Percentiles rank a stretch among this genome's conserved stretches.
Evolutionary conservation across 129 eudicot genomes (phyloP).

Genomic region (Saposhnikovia divaricata): DNA sequence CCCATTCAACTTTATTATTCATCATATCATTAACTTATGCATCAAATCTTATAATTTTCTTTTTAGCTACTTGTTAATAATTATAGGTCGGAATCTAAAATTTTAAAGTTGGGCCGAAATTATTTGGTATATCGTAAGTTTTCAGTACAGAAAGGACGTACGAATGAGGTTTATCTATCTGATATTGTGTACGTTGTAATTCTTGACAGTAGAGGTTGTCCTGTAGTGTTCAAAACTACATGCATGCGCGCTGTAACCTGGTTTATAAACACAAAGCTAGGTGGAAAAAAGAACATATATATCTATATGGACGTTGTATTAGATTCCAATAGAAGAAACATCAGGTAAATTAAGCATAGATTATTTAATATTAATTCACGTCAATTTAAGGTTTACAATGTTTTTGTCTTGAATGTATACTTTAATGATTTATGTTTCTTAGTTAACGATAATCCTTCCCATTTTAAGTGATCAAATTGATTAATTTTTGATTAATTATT

Average conservation of each 20-base stretch:
- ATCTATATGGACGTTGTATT: neutral
- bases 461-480: too few relatives aligned
- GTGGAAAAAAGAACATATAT: neutral
- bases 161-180: neutral
- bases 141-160: neutral
- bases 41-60: too few relatives aligned
- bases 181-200: neutral
- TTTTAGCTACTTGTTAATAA: too few relatives aligned
- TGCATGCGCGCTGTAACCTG: neutral
- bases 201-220: neutral
- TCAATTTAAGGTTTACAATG: slow-evolving; percentile 6
- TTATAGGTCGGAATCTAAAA: too few relatives aligned
- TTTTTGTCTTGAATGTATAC: neutral
- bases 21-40: too few relatives aligned
- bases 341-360: neutral
- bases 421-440: neutral
- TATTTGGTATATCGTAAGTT: neutral
- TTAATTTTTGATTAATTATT: too few relatives aligned
- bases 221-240: neutral
- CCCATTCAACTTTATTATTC: neutral
- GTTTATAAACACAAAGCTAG: neutral
- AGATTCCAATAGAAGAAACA: neutral
- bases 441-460: neutral
- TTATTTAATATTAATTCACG: neutral
- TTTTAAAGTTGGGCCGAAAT: too few relatives aligned